Percentiles rank a stretch among this genome's conserved stretches.
Conservation (phyloP, 306 rosid genomes). For the Pachyrhizus erosus region DNA sequence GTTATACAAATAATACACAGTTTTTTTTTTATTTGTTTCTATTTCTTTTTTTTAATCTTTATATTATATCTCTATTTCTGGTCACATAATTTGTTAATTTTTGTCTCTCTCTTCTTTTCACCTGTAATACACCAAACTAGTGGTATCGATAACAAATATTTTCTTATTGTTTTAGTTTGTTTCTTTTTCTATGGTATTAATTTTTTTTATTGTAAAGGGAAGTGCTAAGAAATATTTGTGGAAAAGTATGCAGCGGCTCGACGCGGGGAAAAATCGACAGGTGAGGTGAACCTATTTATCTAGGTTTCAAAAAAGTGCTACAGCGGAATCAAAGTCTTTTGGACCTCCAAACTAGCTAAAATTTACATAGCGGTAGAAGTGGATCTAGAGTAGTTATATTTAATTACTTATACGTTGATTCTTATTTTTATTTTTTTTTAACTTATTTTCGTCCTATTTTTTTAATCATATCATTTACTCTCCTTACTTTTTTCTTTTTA, state of each 20-base stretch:
- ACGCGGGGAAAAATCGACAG: slow-evolving; percentile 58
- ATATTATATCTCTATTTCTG: too few species aligned
- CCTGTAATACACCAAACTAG: slow-evolving; percentile 7
- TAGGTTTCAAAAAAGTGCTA: slow-evolving; percentile 47
- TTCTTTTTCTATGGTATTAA: neutral
- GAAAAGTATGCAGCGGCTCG: slow-evolving; percentile 69
- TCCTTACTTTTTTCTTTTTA: too few species aligned
- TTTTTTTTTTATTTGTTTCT: too few species aligned
- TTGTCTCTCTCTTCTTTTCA: too few species aligned
- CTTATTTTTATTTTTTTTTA: neutral
- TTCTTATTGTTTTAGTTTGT: neutral
- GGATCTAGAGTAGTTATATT: slow-evolving; percentile 8
- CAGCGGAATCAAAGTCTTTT: slow-evolving; percentile 48
- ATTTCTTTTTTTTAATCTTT: too few species aligned
- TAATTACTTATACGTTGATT: too few species aligned
- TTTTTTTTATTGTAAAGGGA: slow-evolving; percentile 16
- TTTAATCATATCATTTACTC: neutral
- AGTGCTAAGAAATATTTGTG: slow-evolving; percentile 27
- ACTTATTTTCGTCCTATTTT: neutral
- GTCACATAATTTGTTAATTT: too few species aligned
- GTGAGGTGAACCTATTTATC: slow-evolving; percentile 50
- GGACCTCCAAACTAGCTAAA: slow-evolving; percentile 16
- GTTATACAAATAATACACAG: too few species aligned
- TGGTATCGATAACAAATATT: slow-evolving; percentile 33
- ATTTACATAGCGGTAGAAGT: slow-evolving; percentile 23